Percentiles rank a stretch among this genome's conserved stretches.
Evolutionary conservation across 108 stramenopile genomes (phyloP).

Genomic region (Skeletonema marinoi): DNA sequence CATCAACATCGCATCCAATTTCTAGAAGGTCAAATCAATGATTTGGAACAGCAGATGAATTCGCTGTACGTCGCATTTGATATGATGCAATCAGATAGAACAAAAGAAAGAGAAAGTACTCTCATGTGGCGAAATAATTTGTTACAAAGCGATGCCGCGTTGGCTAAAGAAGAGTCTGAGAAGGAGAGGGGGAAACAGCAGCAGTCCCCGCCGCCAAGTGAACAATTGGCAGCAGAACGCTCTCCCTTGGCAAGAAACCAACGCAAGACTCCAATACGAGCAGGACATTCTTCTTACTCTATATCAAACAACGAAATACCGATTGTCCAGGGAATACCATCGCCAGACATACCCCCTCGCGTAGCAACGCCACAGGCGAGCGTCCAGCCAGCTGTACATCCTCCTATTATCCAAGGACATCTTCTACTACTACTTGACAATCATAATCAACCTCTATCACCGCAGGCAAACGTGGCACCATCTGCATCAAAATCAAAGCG

Average conservation of each 20-base stretch:
- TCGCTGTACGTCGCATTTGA: slow-evolving; percentile 74
- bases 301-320: not conserved
- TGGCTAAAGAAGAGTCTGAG: slow-evolving; percentile 34
- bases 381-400: slow-evolving; percentile 27
- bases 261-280: not conserved
- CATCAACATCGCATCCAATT: slow-evolving; percentile 58
- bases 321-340: not conserved
- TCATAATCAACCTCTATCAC: slow-evolving; percentile 3
- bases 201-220: not conserved
- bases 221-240: no score
- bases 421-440: slow-evolving; percentile 28
- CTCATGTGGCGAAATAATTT: slow-evolving; percentile 20
- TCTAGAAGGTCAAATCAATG: slow-evolving; percentile 63
- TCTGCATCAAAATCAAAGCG: slow-evolving; percentile 4
- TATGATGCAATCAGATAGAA: slow-evolving; percentile 59
- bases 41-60: slow-evolving; percentile 73
- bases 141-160: slow-evolving; percentile 41
- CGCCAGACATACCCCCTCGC: not conserved
- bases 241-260: no score
- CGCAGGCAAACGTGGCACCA: slow-evolving; percentile 2
- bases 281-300: not conserved
- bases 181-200: slow-evolving; percentile 7
- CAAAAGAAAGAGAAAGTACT: slow-evolving; percentile 30
- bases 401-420: slow-evolving; percentile 26
- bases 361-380: slow-evolving; percentile 1